A percentile compares a stretch with the other conserved stretches of the same genome.
These are phyloP conservation scores for Tephrocybe sp. DNA, from an alignment of 768 basidiomycete species.

Conservation along the genomic window DNA sequence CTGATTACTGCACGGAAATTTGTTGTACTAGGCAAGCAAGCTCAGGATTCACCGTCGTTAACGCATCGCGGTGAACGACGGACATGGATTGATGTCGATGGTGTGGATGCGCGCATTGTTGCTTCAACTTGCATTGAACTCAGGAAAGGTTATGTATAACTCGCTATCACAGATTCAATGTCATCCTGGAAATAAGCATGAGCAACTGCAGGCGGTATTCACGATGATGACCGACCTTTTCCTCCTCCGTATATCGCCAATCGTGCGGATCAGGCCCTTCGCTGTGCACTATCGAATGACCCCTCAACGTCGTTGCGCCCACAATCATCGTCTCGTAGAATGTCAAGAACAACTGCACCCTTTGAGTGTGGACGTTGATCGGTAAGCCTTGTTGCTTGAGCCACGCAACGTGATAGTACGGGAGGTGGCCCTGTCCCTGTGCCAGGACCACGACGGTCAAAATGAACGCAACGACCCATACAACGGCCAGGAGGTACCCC, in stretches of 20 bases:
- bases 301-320: conserved; percentile 25
- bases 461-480: conserved; percentile 32
- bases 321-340: conserved; percentile 24
- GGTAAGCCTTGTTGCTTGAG: conserved; percentile 28
- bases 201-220: neutral
- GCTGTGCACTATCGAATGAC: conserved; percentile 27
- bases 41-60: no score
- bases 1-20: no score
- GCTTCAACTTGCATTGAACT: neutral
- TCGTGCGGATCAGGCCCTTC: conserved; percentile 31
- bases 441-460: conserved; percentile 26
- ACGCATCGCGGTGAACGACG: no score
- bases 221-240: conserved; percentile 9
- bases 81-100: no score
- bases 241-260: conserved; percentile 24
- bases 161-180: conserved; percentile 8
- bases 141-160: neutral
- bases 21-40: no score
- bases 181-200: conserved; percentile 3
- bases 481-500: conserved; percentile 27
- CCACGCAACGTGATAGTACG: conserved; percentile 17
- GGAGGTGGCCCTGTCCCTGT: conserved; percentile 10
- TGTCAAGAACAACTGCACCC: conserved; percentile 28
- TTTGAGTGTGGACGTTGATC: conserved; percentile 26
- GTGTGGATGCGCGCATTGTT: no score